Evolutionary conservation across 2,329 filamentous ascomycete species (phyloP).

Genomic region (Aspergillus cejpii): DNA sequence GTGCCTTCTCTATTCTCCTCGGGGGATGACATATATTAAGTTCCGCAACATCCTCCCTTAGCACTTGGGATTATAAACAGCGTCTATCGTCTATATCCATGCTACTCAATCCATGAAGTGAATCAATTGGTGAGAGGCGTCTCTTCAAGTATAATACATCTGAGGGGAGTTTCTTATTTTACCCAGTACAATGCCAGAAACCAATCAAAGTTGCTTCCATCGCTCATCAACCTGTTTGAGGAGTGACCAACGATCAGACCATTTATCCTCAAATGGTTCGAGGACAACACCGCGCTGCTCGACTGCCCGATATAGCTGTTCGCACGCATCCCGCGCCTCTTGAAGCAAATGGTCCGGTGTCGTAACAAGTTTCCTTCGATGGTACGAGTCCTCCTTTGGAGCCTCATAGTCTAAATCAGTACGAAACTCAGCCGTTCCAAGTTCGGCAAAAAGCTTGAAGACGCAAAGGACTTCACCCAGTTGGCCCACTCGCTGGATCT

Average conservation of each 20-base stretch:
- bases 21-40: no score
- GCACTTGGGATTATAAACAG: no score
- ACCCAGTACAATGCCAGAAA: not conserved
- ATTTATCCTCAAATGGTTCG: conserved; percentile 14
- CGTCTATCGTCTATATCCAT: not conserved
- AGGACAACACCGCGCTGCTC: conserved; percentile 15
- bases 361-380: not conserved
- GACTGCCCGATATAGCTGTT: conserved; percentile 14
- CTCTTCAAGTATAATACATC: not conserved
- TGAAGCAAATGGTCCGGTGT: conserved; percentile 8
- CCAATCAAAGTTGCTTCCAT: conserved; percentile 22
- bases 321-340: conserved; percentile 15
- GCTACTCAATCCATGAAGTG: not conserved
- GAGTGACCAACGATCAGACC: conserved; percentile 3
- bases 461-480: conserved; percentile 21
- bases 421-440: conserved; percentile 20
- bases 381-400: not conserved
- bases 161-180: not conserved
- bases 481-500: conserved; percentile 16
- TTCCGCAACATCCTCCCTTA: no score
- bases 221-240: conserved; percentile 19
- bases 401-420: conserved; percentile 18
- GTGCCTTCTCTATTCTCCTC: no score
- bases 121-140: not conserved
- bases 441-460: conserved; percentile 15